Conservation (phyloP, 768 basidiomycete genomes). For the Amanita pseudoporphyria region DNA sequence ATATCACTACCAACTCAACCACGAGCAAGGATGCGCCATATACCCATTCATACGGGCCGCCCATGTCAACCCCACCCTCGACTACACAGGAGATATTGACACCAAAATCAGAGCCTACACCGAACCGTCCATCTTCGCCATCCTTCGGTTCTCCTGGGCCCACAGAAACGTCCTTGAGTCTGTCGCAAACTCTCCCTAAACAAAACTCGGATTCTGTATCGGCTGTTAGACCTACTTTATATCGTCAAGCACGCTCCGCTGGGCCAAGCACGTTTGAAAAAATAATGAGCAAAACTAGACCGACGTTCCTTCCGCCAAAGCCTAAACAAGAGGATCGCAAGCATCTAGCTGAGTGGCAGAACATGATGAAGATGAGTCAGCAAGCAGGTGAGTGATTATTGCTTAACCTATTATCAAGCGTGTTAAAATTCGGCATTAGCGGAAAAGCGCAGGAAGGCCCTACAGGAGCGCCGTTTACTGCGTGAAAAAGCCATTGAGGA, state of each 20-base stretch:
- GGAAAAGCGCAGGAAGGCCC: constrained; percentile 56
- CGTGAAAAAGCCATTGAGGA: constrained; percentile 65
- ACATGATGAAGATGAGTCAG: constrained; percentile 81
- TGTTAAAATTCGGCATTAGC: constrained; percentile 31
- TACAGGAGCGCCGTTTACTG: constrained; percentile 50
- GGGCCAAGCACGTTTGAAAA: constrained; percentile 71
- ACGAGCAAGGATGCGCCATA: constrained; percentile 12
- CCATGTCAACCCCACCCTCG: constrained; percentile 3
- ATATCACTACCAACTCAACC: constrained; percentile 15
- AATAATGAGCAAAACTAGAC: constrained; percentile 79
- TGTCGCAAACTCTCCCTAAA: not conserved
- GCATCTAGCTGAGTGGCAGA: constrained; percentile 78
- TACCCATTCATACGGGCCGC: constrained; percentile 1
- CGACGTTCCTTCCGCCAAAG: constrained; percentile 80
- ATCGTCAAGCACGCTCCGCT: constrained; percentile 39
- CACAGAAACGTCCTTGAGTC: not conserved
- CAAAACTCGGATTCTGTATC: not conserved
- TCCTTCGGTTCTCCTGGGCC: not conserved
- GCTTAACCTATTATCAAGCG: not conserved
- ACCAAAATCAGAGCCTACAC: constrained; percentile 16
- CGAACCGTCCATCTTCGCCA: constrained; percentile 12
- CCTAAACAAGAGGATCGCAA: constrained; percentile 65
- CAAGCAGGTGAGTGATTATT: constrained; percentile 45
- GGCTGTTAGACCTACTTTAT: constrained; percentile 22
- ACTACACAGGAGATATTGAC: constrained; percentile 18